Percentiles rank a stretch among this genome's conserved stretches.
These are phyloP conservation scores for Diaporthe australafricana DNA, from an alignment of 2,329 filamentous ascomycete species.

Conservation along the genomic window DNA sequence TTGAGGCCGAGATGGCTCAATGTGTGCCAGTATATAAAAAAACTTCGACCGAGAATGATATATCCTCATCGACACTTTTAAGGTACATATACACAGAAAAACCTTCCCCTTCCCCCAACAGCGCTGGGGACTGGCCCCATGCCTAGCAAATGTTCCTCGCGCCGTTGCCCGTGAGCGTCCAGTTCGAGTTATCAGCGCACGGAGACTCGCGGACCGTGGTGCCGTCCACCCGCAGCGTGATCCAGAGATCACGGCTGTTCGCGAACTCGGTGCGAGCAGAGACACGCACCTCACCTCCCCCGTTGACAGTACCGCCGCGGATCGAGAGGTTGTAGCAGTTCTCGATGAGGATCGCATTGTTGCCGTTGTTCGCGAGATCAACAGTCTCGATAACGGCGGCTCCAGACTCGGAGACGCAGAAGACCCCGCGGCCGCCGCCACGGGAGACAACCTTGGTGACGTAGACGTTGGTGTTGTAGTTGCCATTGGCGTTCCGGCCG, in stretches of 20 bases:
- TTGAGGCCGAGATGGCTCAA: not conserved
- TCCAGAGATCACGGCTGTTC: slow-evolving; percentile 62
- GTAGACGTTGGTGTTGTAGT: slow-evolving; percentile 64
- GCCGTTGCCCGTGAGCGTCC: slow-evolving; percentile 60
- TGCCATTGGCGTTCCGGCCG: slow-evolving; percentile 53
- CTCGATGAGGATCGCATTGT: slow-evolving; percentile 68
- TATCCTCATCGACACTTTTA: not conserved
- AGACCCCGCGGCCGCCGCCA: slow-evolving; percentile 67
- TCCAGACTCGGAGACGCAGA: slow-evolving; percentile 68
- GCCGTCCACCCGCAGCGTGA: slow-evolving; percentile 61
- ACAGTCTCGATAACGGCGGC: slow-evolving; percentile 61
- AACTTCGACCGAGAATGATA: not conserved
- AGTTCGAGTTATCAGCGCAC: slow-evolving; percentile 64
- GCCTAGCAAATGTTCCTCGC: slow-evolving; percentile 53
- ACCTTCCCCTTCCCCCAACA: not conserved
- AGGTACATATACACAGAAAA: not conserved
- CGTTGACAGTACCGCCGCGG: slow-evolving; percentile 60
- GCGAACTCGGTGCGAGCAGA: slow-evolving; percentile 65
- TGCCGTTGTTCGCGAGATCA: slow-evolving; percentile 64
- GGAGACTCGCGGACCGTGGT: slow-evolving; percentile 65
- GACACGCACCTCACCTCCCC: slow-evolving; percentile 67
- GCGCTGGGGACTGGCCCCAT: not conserved
- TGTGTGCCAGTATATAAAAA: not conserved
- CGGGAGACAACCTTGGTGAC: slow-evolving; percentile 65
- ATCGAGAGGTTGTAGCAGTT: slow-evolving; percentile 69